Conservation (phyloP, 768 basidiomycete genomes). For the Trametes villosa region DNA sequence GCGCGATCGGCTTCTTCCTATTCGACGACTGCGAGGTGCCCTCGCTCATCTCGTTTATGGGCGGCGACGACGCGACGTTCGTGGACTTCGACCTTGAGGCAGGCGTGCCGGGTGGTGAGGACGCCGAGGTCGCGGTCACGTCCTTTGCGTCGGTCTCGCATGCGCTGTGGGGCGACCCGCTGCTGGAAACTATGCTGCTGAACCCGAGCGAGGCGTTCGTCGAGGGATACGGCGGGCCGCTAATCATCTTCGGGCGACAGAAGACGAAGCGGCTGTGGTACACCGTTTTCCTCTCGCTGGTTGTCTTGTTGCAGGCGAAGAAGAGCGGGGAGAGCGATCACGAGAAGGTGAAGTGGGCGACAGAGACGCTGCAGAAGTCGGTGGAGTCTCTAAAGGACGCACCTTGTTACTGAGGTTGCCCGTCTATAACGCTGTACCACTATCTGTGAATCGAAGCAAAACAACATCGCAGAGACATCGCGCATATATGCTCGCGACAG, state of each 20-base stretch:
- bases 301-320: slow-evolving; percentile 53
- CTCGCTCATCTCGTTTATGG: slow-evolving; percentile 66
- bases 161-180: slow-evolving; percentile 77
- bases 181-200: slow-evolving; percentile 69
- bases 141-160: slow-evolving; percentile 43
- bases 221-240: slow-evolving; percentile 63
- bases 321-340: slow-evolving; percentile 34
- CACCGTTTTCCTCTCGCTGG: slow-evolving; percentile 61
- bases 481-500: too few relatives aligned
- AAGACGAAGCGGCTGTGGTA: slow-evolving; percentile 82
- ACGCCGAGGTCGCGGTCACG: slow-evolving; percentile 47
- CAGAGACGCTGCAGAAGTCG: slow-evolving; percentile 42
- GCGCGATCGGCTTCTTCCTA: slow-evolving; percentile 74
- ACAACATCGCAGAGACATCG: too few relatives aligned
- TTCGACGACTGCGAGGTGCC: slow-evolving; percentile 81
- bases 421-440: too few relatives aligned
- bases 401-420: slow-evolving; percentile 51
- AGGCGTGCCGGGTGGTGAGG: slow-evolving; percentile 22
- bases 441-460: too few relatives aligned
- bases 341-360: slow-evolving; percentile 33
- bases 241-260: slow-evolving; percentile 66
- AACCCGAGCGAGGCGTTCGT: slow-evolving; percentile 53
- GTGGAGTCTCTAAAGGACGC: slow-evolving; percentile 52
- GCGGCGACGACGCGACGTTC: slow-evolving; percentile 60
- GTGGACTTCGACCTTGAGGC: slow-evolving; percentile 41